phyloP scores from a whole-genome alignment of 1,139 yeast species.

The Pichia sp. region DNA sequence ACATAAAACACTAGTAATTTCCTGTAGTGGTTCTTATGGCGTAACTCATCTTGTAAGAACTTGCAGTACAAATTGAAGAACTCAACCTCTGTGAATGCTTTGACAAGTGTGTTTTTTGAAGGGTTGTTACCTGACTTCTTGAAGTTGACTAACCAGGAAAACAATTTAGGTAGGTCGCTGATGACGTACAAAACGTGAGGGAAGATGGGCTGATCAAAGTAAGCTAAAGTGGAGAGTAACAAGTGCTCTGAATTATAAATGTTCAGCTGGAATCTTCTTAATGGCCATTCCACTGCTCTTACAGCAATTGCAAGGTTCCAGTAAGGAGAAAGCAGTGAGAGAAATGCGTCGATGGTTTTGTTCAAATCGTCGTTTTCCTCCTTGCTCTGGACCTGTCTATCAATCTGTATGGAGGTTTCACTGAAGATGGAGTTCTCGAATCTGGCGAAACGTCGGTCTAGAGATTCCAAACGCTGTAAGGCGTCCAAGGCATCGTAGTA shows the following conservation, averaged over 20 bases:
- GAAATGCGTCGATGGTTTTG: slow-evolving; percentile 67
- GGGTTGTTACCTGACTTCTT: slow-evolving; percentile 56
- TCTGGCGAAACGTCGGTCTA: slow-evolving; percentile 70
- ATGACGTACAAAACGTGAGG: slow-evolving; percentile 69
- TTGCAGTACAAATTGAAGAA: slow-evolving; percentile 63
- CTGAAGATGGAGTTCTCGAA: slow-evolving; percentile 74
- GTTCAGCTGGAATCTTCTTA: slow-evolving; percentile 86
- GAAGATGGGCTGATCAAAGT: slow-evolving; percentile 69
- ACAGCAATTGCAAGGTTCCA: slow-evolving; percentile 74
- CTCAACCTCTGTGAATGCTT: slow-evolving; percentile 68
- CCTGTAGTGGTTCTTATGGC: slow-evolving; percentile 56
- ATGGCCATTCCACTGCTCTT: slow-evolving; percentile 90
- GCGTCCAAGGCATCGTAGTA: slow-evolving; percentile 73
- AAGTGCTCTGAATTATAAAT: slow-evolving; percentile 72
- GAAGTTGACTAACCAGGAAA: slow-evolving; percentile 65
- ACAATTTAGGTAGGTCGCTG: slow-evolving; percentile 65
- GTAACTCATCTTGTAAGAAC: slow-evolving; percentile 51
- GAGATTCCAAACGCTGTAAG: slow-evolving; percentile 56
- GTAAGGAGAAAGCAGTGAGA: slow-evolving; percentile 69
- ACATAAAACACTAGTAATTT: slow-evolving; percentile 75
- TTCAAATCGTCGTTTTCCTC: slow-evolving; percentile 75
- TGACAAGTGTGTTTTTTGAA: slow-evolving; percentile 62
- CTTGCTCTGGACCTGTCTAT: slow-evolving; percentile 70
- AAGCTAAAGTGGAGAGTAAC: slow-evolving; percentile 69
- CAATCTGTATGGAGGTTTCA: slow-evolving; percentile 71